Evolutionary conservation across 805 yeast genomes (phyloP).

Genomic region (Lipomyces yamanashiensis): DNA sequence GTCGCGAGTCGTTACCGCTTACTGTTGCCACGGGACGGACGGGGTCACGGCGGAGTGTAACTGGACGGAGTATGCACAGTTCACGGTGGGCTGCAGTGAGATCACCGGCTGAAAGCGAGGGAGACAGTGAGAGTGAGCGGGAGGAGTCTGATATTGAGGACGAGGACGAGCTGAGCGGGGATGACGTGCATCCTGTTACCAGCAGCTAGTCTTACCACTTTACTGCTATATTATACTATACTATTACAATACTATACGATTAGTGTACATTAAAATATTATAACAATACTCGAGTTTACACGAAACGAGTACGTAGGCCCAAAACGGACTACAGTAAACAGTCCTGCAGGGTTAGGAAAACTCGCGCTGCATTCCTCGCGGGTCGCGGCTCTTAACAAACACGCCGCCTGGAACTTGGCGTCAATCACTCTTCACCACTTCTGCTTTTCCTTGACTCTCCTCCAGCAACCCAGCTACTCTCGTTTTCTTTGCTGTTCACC

Average conservation of each 20-base stretch:
- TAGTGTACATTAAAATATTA: background rate
- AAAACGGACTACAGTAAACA: background rate
- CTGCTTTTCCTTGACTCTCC: no score
- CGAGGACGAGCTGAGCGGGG: slow-evolving; percentile 10
- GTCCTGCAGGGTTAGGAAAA: background rate
- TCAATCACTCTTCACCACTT: background rate
- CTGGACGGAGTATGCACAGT: slow-evolving; percentile 16
- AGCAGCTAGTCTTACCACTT: background rate
- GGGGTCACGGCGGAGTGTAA: background rate
- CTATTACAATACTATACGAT: background rate
- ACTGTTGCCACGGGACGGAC: slow-evolving; percentile 29
- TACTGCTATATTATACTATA: background rate
- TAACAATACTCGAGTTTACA: background rate
- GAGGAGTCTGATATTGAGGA: slow-evolving; percentile 12
- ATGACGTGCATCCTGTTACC: background rate
- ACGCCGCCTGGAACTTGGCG: background rate
- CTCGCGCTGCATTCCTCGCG: slow-evolving; percentile 5
- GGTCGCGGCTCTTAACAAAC: background rate
- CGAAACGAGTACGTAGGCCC: background rate
- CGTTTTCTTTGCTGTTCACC: background rate
- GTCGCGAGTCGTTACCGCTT: slow-evolving; percentile 34
- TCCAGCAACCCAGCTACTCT: background rate
- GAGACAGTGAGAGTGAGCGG: slow-evolving; percentile 11
- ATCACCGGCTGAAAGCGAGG: slow-evolving; percentile 3
- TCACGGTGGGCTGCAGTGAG: slow-evolving; percentile 17